Evolutionary conservation across 306 rosid species (phyloP).

Genomic region (Cucurbita moschata): DNA sequence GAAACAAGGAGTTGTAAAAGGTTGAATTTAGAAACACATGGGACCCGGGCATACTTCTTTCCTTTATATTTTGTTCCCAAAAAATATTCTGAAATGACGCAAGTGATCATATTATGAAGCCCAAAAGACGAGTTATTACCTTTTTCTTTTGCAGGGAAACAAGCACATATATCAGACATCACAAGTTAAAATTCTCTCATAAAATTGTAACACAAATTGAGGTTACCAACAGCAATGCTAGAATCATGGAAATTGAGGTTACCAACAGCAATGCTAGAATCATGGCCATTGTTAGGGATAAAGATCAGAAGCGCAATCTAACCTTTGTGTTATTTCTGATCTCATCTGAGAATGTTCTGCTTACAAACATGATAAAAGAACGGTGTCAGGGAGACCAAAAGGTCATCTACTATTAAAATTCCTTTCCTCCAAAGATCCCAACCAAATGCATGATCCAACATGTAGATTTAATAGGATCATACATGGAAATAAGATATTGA

Average conservation of each 20-base stretch:
- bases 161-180: background rate
- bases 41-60: background rate
- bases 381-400: constrained; percentile 6
- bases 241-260: background rate
- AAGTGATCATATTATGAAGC: background rate
- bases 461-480: background rate
- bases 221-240: background rate
- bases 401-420: background rate
- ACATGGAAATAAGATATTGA: background rate
- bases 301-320: background rate
- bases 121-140: background rate
- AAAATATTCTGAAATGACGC: background rate
- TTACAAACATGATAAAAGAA: background rate
- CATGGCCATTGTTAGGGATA: constrained; percentile 1
- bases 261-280: background rate
- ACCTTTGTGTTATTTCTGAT: background rate
- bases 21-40: background rate
- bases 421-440: background rate
- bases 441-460: background rate
- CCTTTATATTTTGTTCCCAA: background rate
- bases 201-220: background rate
- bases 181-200: background rate
- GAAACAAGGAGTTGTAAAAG: background rate
- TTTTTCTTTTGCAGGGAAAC: background rate
- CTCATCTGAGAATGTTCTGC: background rate